Evolutionary conservation across 352 stramenopile genomes (phyloP), one percentile per base, ranked within the genome.

Genomic region (Pilasporangium apinafurcum): DNA sequence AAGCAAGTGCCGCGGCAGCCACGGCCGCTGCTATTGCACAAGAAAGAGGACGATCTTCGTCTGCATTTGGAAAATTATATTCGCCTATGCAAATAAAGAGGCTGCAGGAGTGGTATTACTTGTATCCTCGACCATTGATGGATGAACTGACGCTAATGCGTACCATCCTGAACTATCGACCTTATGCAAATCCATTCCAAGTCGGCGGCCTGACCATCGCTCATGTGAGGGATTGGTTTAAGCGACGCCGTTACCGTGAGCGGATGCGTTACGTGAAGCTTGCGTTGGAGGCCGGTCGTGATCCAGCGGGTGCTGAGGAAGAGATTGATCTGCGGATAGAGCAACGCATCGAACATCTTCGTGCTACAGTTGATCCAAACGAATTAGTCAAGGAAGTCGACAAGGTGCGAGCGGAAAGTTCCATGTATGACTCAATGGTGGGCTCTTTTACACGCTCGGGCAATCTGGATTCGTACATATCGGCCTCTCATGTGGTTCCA

Each of bases 191-290:
- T 33, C 73, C 70, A 40, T 86, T 84, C 45, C 52, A 80, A 22
- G 48, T 74, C 7, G 62, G 62, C 29, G 71, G 74, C 6, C 55
- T 89, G 7, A 80, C 77, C 26, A 69, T 88, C 20, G 57, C 67
- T 5, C 74, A 90, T 31, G 70, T 92, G 14, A 74, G 80, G 5
- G 80, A 92, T 59, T 92, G 80, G 80, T 92, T 92, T 56, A 88
- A 92, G 57, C 77, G 77, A 2, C 77, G 80, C 24, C 77, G 80
- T 21, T 79, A 79, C 39, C 74, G 80, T n/a, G 80, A 92, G 37
- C 74, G 77, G 16, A 68, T 90, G 51, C 77, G 77, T 17, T 87
- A 83, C 27, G 61, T 90, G 5, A 86, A 86, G 58, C 52, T 88
- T 21, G 72, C 73, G 6, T 43, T 88, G 16, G 80, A 92, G 57